phyloP scores from a whole-genome alignment of 441 rosid species.

The Syzygium syzygioides region DNA sequence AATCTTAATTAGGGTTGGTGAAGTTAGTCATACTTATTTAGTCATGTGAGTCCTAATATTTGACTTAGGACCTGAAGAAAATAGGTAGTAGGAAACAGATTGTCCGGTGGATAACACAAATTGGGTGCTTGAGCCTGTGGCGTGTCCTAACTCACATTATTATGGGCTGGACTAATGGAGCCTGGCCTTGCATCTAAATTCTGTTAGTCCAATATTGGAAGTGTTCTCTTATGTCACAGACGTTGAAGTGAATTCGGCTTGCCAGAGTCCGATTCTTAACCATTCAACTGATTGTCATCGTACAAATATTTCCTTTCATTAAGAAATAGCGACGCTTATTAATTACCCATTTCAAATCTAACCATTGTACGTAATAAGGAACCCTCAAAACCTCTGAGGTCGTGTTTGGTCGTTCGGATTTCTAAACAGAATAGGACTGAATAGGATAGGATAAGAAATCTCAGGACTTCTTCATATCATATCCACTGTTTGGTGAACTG shows the following conservation, averaged over 20 bases:
- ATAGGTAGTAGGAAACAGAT: not conserved
- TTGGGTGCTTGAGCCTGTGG: not conserved
- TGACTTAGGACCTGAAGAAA: not conserved
- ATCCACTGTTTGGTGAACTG: too few relatives aligned
- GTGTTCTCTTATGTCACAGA: not conserved
- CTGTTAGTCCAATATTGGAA: not conserved
- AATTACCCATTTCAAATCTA: not conserved
- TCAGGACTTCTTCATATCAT: too few relatives aligned
- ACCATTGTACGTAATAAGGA: too few relatives aligned
- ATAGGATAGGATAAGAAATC: too few relatives aligned
- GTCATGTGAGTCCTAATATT: not conserved
- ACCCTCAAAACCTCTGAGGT: not conserved
- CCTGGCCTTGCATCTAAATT: not conserved
- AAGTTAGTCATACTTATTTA: not conserved
- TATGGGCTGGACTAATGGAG: not conserved
- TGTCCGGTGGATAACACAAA: not conserved
- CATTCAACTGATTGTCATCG: not conserved
- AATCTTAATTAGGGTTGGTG: not conserved
- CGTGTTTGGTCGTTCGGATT: too few relatives aligned
- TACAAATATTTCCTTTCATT: not conserved
- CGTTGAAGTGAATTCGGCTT: not conserved
- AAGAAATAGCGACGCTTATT: not conserved
- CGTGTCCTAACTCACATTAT: not conserved
- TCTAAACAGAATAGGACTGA: too few relatives aligned
- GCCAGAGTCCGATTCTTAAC: not conserved